Evolutionary conservation across 2,329 filamentous ascomycete species (phyloP).

Genomic region (Juglanconis sp.): DNA sequence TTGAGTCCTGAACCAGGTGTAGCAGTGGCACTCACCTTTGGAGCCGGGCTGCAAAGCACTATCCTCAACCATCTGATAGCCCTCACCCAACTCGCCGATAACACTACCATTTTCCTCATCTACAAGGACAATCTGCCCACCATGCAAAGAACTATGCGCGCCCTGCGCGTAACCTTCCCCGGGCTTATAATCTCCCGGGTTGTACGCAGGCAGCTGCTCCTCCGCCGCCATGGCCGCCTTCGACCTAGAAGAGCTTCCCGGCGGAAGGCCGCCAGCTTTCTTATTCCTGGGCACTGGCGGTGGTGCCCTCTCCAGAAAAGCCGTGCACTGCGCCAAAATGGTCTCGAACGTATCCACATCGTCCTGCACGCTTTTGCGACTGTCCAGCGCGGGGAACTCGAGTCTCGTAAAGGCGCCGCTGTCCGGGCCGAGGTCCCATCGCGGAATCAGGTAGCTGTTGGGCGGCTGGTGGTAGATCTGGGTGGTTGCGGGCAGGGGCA

Average conservation of each 20-base stretch:
- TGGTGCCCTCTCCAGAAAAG: constrained; percentile 82
- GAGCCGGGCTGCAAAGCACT: constrained; percentile 75
- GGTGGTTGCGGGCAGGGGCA: constrained; percentile 89
- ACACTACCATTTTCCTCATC: constrained; percentile 97
- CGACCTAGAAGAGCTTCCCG: constrained; percentile 23
- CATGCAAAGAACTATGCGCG: constrained; percentile 53
- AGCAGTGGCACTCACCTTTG: constrained; percentile 64
- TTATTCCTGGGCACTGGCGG: constrained; percentile 46
- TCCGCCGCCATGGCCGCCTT: constrained; percentile 39
- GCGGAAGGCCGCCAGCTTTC: constrained; percentile 15
- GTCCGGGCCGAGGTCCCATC: constrained; percentile 88
- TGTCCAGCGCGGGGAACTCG: constrained; percentile 76
- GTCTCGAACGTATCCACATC: constrained; percentile 97
- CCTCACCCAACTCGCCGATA: constrained; percentile 83
- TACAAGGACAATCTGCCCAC: constrained; percentile 83
- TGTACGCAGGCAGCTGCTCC: constrained; percentile 63
- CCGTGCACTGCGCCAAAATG: constrained; percentile 94
- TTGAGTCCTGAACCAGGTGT: not conserved
- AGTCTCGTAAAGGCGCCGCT: constrained; percentile 89
- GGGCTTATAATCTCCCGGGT: constrained; percentile 75
- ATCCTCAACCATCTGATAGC: constrained; percentile 77
- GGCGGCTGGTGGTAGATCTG: constrained; percentile 97
- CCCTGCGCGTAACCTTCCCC: constrained; percentile 74
- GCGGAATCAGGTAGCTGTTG: constrained; percentile 86
- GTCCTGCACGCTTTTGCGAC: constrained; percentile 74